Base-by-base conservation (phyloP, 768 basidiomycete genomes). In the Boletus bicolor region DNA sequence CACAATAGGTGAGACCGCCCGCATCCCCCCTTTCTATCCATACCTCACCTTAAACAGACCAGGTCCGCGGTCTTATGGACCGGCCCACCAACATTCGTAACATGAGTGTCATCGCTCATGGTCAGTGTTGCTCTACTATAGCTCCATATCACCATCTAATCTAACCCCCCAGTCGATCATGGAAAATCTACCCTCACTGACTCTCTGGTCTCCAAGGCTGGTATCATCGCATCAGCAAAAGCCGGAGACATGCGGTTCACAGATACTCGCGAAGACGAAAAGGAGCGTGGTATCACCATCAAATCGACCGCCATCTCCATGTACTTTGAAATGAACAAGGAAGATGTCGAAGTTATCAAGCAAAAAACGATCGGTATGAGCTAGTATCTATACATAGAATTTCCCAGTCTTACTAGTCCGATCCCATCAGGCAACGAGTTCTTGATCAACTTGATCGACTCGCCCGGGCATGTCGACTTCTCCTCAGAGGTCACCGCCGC, bases 401-500 rank as follows among this genome's bases (percentile, higher is more conserved):
- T 36, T 8, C 7, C 11, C 24, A 24, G 9, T 28, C 49, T 59
- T 28, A 53, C 51, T 7, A 14, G 26, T 37, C 58, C 61, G 41
- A 36, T 48, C 51, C 38, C 44, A 44, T 51, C 56, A 87, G 93
- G 94, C 62, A 81, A 85, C 71, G 93, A 98, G 74, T 99, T 99
- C 84, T 84, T 99, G 83, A 98, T 99, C 82, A 99, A 99, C 79
- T 78, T 99, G 79, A 98, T 99, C 80, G 97, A 99, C 74, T 98
- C 95, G 8, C 97, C 97, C 51, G 97, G 97, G 68, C 97, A 99
- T 85, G 97, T 99, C 75, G 97, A 99, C 75, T 99, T 99, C 82
- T 99, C 97, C 35, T 98, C 97, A 50, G 97, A 99, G 77, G 97
- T 99, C 67, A 99, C 97, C 3, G 97, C 97, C 59, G 97, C 97